Conservation (phyloP, 2,329 filamentous ascomycete genomes). For the Aspergillus luchuensis region DNA sequence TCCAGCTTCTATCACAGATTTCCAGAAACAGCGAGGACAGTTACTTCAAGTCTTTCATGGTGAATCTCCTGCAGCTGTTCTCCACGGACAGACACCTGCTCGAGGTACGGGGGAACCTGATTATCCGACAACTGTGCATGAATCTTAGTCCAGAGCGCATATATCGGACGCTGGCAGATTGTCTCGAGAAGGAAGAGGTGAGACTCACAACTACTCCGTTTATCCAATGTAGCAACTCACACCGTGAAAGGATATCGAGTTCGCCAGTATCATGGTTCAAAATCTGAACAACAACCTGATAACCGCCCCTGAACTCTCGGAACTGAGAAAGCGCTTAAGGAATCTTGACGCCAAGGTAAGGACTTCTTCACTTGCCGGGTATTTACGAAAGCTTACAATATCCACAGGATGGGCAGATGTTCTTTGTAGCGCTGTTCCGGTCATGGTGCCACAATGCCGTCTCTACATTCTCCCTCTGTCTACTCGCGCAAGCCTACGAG, state of each 20-base stretch:
- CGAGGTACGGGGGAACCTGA: conserved; percentile 90
- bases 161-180: conserved; percentile 92
- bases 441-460: conserved; percentile 99
- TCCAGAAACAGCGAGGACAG: conserved; percentile 95
- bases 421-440: conserved; percentile 91
- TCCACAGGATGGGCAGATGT: conserved; percentile 80
- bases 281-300: conserved; percentile 99
- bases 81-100: conserved; percentile 89
- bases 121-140: conserved; percentile 91
- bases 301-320: conserved; percentile 89
- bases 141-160: conserved; percentile 93
- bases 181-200: conserved; percentile 88
- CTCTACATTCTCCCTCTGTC: conserved; percentile 91
- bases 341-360: conserved; percentile 82
- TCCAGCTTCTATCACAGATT: conserved; percentile 92
- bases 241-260: conserved; percentile 73
- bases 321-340: conserved; percentile 83
- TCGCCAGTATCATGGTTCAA: conserved; percentile 99
- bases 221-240: conserved; percentile 13
- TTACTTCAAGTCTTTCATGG: conserved; percentile 98
- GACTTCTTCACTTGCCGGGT: background rate
- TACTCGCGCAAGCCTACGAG: conserved; percentile 95
- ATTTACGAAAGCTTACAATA: conserved; percentile 20
- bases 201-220: conserved; percentile 11
- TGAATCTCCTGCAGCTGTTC: conserved; percentile 91